These are phyloP conservation scores for Eutypella sp. DNA, from an alignment of 2,329 filamentous ascomycete species.

Conservation along the genomic window DNA sequence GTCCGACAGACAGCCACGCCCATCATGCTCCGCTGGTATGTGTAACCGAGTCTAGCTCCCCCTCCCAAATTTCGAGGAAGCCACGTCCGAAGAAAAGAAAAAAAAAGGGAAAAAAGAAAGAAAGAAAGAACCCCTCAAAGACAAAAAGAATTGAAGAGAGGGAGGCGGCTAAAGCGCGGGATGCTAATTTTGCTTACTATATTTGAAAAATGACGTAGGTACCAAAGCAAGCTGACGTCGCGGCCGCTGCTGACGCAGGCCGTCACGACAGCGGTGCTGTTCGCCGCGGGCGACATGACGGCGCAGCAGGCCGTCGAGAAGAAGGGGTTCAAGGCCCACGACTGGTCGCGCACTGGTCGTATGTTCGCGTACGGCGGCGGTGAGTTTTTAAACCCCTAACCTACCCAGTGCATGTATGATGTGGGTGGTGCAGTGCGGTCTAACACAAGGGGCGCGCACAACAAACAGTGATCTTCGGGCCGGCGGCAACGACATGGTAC, in stretches of 20 bases:
- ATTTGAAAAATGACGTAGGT: conserved; percentile 50
- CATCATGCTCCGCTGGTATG: neutral
- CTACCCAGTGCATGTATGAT: too few relatives aligned
- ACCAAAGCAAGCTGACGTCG: conserved; percentile 75
- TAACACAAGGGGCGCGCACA: neutral
- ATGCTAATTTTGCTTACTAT: too few relatives aligned
- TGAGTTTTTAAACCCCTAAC: conserved; percentile 34
- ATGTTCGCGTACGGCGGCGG: conserved; percentile 78
- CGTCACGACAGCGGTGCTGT: conserved; percentile 85
- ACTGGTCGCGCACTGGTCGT: conserved; percentile 64
- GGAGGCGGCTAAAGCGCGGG: too few relatives aligned
- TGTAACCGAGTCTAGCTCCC: neutral
- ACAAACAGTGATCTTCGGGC: conserved; percentile 69
- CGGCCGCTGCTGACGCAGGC: conserved; percentile 86
- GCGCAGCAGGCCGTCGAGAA: conserved; percentile 89
- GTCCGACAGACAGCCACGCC: neutral
- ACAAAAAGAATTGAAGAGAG: too few relatives aligned
- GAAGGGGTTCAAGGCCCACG: conserved; percentile 71
- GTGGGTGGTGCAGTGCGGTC: too few relatives aligned
- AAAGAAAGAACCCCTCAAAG: too few relatives aligned
- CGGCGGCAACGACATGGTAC: conserved; percentile 84
- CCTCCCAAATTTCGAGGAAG: neutral
- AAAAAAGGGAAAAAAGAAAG: neutral
- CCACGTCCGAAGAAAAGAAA: neutral
- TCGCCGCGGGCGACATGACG: conserved; percentile 84